Base-by-base conservation (phyloP, 2,329 filamentous ascomycete species). In the Tricladium varicosporioides region DNA sequence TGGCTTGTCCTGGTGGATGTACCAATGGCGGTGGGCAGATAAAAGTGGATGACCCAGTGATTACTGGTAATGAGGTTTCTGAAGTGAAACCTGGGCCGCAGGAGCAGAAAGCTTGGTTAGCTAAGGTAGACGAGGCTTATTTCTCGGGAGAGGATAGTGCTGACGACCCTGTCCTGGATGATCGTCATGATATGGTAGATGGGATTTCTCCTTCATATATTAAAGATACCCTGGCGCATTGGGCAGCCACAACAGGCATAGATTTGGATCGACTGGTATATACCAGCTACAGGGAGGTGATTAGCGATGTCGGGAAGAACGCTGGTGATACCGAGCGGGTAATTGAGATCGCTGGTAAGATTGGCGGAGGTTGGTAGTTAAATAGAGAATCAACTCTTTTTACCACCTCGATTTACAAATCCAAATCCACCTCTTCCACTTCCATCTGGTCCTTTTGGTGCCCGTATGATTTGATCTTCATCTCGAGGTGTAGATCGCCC, bases 1-100 rank as follows among this genome's bases (percentile, higher is more conserved):
- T 99, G 94, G 94, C 94, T 13, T 99, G 94, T 72, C 94, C 94
- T 0, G 94, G 94, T n/a, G 94, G 94, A 2, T 99, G 94, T 75
- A 99, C 94, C 54, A 99, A 99, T 67, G 94, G 94, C 1, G 94
- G 94, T 40, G 94, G 94, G 0, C 94, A 99, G 76, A 87, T 99
- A 70, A 96, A 96, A 70, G 84, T 91, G 22, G 89, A 91, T 53
- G 94, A 97, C 70, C 84, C 89, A 5, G 75, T 84, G 11, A 74
- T 87, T 9, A 67, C 78, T 44, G 78, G 79, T 60, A 78, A 78
- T 48, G 78, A 75, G 60, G 74, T 76, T 2, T 64, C 76, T 13
- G 70, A 73, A 2, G 72, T 73, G 32, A 88, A 88, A 66, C 81
- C 86, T 31, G 87, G 88, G 0, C 84, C 87, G 3, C 83, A 86